Percentiles rank a stretch among this genome's conserved stretches.
phyloP scores from a whole-genome alignment of 805 yeast species.

The Schwanniomyces yamadae region DNA sequence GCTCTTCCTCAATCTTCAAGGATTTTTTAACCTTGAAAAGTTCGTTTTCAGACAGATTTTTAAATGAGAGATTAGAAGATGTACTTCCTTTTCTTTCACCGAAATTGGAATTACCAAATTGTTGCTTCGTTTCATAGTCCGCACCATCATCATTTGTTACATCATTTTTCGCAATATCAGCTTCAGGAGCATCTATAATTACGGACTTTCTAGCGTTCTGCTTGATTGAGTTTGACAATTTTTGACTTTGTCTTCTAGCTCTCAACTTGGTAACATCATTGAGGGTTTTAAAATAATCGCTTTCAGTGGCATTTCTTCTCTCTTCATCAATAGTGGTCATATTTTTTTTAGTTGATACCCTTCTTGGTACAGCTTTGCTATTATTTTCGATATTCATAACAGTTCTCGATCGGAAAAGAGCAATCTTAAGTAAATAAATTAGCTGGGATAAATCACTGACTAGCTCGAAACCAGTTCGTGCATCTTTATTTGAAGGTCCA shows the following conservation, averaged over 20 bases:
- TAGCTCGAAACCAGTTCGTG: constrained; percentile 53
- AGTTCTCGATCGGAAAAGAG: constrained; percentile 68
- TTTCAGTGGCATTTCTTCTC: constrained; percentile 20
- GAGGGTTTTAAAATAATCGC: constrained; percentile 65
- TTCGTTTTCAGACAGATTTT: constrained; percentile 25
- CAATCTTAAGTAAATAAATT: constrained; percentile 75
- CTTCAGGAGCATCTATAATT: constrained; percentile 62
- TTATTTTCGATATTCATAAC: constrained; percentile 44
- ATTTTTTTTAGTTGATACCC: background rate
- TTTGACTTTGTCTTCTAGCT: constrained; percentile 67
- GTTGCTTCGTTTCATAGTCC: constrained; percentile 4
- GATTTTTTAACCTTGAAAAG: constrained; percentile 22
- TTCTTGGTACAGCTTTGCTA: background rate
- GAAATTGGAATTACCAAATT: constrained; percentile 1
- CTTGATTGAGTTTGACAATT: constrained; percentile 52
- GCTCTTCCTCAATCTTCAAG: constrained; percentile 37
- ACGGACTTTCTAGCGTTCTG: constrained; percentile 66
- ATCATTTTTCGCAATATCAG: constrained; percentile 35
- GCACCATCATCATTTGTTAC: constrained; percentile 19
- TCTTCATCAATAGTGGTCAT: constrained; percentile 5
- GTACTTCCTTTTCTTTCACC: constrained; percentile 17
- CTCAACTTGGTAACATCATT: constrained; percentile 75
- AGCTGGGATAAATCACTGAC: constrained; percentile 74
- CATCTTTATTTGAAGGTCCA: constrained; percentile 47
- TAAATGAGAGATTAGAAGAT: constrained; percentile 28